phyloP scores from a whole-genome alignment of 1,139 yeast genomes.

The Hemisphaericaspora xylofermentans region DNA sequence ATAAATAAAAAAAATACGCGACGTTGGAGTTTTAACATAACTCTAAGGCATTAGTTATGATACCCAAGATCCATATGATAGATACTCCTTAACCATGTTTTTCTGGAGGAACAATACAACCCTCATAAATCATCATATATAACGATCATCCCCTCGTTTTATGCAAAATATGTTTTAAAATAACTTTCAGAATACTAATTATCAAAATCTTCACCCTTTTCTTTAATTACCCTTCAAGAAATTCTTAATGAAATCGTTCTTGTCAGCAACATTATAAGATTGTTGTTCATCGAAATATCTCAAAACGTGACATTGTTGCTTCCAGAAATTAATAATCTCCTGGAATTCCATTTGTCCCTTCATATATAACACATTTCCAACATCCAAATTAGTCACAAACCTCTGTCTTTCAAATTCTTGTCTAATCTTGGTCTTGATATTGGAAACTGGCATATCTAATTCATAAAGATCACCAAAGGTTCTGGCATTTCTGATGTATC shows the following conservation, averaged over 20 bases:
- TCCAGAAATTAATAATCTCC: conserved; percentile 87
- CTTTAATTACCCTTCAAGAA: conserved; percentile 60
- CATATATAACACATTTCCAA: conserved; percentile 67
- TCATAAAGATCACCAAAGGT: conserved; percentile 71
- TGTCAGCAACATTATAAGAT: conserved; percentile 46
- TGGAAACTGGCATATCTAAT: conserved; percentile 79
- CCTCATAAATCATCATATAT: neutral
- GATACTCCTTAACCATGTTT: no score
- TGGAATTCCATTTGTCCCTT: conserved; percentile 92
- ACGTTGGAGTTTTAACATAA: neutral
- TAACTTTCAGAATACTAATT: neutral
- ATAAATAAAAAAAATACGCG: neutral
- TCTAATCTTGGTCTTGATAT: conserved; percentile 79
- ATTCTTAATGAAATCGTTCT: conserved; percentile 63
- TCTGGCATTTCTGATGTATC: conserved; percentile 62
- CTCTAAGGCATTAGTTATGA: neutral
- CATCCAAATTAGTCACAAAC: conserved; percentile 63
- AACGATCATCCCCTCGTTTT: neutral
- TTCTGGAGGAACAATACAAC: no score
- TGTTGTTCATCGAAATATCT: conserved; percentile 74
- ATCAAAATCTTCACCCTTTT: neutral
- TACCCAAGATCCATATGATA: no score
- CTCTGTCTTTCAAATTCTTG: conserved; percentile 88
- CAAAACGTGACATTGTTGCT: conserved; percentile 83
- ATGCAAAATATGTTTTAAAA: neutral